Conservation (phyloP, 2,329 filamentous ascomycete species). For the Alternaria angustiovoidea region DNA sequence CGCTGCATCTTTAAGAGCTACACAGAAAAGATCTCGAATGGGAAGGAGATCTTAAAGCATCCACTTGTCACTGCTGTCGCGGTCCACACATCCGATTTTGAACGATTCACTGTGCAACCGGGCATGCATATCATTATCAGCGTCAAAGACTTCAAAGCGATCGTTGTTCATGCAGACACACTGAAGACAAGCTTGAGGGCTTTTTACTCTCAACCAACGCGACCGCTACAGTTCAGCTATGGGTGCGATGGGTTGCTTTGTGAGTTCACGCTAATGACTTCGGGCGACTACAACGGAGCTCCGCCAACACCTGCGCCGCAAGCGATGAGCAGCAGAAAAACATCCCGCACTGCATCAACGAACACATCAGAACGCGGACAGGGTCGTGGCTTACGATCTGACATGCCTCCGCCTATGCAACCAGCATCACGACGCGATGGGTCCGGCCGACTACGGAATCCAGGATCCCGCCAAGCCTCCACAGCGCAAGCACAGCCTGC, state of each 20-base stretch:
- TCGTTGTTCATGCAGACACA: slow-evolving; percentile 77
- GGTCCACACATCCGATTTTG: slow-evolving; percentile 78
- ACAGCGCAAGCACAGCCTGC: slow-evolving; percentile 22
- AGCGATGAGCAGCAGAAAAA: slow-evolving; percentile 39
- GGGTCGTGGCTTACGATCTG: slow-evolving; percentile 35
- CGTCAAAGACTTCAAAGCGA: slow-evolving; percentile 83
- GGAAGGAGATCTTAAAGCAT: slow-evolving; percentile 78
- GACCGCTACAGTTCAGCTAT: slow-evolving; percentile 77
- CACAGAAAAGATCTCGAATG: slow-evolving; percentile 78
- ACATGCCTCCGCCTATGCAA: slow-evolving; percentile 55
- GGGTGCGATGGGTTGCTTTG: slow-evolving; percentile 72
- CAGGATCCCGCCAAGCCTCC: slow-evolving; percentile 39
- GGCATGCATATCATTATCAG: slow-evolving; percentile 81
- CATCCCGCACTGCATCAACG: slow-evolving; percentile 38
- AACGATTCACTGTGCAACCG: slow-evolving; percentile 76
- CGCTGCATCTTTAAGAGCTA: slow-evolving; percentile 80
- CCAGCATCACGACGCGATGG: slow-evolving; percentile 41
- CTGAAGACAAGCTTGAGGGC: slow-evolving; percentile 72
- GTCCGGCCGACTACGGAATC: slow-evolving; percentile 37
- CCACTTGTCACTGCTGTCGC: slow-evolving; percentile 82
- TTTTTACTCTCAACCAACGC: slow-evolving; percentile 73
- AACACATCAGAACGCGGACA: slow-evolving; percentile 29
- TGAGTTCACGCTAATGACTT: slow-evolving; percentile 84
- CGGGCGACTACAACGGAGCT: slow-evolving; percentile 66
- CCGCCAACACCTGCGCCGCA: slow-evolving; percentile 32